These are phyloP conservation scores for Cladosporium austrohemisphaericum DNA, from an alignment of 2,329 filamentous ascomycete genomes.

Conservation along the genomic window DNA sequence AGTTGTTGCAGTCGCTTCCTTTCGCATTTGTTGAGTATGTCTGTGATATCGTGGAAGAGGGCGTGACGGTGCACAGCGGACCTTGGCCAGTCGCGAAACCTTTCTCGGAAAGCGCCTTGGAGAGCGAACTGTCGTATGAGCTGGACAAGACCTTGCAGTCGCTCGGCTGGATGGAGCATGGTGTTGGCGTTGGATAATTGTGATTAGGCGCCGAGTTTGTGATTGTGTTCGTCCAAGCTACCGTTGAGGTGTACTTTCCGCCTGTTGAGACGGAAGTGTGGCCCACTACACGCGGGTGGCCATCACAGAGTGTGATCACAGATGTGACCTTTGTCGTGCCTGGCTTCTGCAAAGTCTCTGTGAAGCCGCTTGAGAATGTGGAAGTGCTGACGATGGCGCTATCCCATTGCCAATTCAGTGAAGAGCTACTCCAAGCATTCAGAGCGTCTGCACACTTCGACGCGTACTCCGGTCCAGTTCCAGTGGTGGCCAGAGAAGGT, in stretches of 20 bases:
- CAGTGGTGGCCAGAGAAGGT: neutral
- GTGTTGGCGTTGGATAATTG: constrained; percentile 17
- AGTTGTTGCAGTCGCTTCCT: constrained; percentile 12
- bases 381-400: neutral
- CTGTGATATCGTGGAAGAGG: constrained; percentile 11
- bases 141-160: constrained; percentile 14
- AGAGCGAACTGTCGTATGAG: constrained; percentile 13
- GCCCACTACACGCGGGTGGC: constrained; percentile 20
- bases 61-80: constrained; percentile 18
- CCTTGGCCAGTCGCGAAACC: neutral
- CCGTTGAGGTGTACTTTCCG: constrained; percentile 1
- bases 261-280: neutral
- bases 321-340: constrained; percentile 12
- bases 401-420: neutral
- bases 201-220: constrained; percentile 5
- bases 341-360: neutral
- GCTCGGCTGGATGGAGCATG: constrained; percentile 12
- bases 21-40: constrained; percentile 8
- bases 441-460: constrained; percentile 7
- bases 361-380: constrained; percentile 12
- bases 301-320: constrained; percentile 23
- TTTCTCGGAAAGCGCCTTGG: neutral
- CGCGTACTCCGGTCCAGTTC: constrained; percentile 12
- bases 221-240: constrained; percentile 11
- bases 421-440: constrained; percentile 8